These are phyloP conservation scores for Porcisia hertigi DNA, from an alignment of 208 protist species.

Conservation along the genomic window DNA sequence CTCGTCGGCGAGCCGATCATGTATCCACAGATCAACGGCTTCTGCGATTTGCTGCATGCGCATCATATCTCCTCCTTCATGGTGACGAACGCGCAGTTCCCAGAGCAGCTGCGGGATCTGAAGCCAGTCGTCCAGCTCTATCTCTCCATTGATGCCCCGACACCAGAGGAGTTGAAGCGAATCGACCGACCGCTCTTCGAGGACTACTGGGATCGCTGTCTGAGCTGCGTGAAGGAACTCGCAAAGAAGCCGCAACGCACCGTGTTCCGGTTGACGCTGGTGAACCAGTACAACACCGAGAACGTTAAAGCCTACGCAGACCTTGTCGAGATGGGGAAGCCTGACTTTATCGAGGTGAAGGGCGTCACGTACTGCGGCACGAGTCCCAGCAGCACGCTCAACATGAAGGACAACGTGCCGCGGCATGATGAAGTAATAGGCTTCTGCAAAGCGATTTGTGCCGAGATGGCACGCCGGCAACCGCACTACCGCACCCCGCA, in stretches of 20 bases:
- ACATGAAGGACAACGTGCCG: conserved; percentile 94
- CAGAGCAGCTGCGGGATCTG: conserved; percentile 75
- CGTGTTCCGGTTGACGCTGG: conserved; percentile 96
- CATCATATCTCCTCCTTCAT: conserved; percentile 93
- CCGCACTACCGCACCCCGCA: conserved; percentile 40
- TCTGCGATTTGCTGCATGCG: conserved; percentile 84
- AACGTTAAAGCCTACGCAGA: conserved; percentile 79
- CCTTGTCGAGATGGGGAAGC: conserved; percentile 89
- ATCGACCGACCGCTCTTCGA: conserved; percentile 94
- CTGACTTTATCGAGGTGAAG: conserved; percentile 96
- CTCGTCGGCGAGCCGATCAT: conserved; percentile 97
- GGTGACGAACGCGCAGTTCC: conserved; percentile 95
- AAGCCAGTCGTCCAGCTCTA: conserved; percentile 94
- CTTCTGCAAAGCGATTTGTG: conserved; percentile 81
- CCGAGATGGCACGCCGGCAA: conserved; percentile 44
- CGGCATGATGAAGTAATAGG: conserved; percentile 93
- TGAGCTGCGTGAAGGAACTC: conserved; percentile 87
- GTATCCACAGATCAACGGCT: conserved; percentile 95
- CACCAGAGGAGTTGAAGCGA: conserved; percentile 85
- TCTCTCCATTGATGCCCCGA: conserved; percentile 93
- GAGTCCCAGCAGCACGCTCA: conserved; percentile 78
- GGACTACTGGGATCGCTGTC: conserved; percentile 95
- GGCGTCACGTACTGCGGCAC: conserved; percentile 94
- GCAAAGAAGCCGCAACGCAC: conserved; percentile 91
- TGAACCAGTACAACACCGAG: conserved; percentile 93